Base-by-base conservation (phyloP, 345 rosid species). In the Melaleuca alternifolia region DNA sequence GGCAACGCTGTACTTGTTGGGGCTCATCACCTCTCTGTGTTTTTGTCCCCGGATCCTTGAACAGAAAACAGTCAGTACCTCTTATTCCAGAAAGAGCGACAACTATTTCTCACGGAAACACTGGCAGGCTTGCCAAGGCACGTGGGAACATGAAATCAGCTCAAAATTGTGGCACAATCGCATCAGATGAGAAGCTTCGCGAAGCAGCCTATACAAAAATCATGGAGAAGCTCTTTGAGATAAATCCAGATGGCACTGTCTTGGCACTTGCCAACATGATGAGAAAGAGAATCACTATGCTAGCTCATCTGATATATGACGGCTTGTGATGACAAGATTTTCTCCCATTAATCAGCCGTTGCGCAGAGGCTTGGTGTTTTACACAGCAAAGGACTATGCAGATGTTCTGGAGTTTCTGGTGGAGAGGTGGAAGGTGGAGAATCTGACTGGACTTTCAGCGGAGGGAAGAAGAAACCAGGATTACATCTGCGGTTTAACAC, bases 31-130 rank as follows among this genome's bases (percentile, higher is more conserved):
- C 71, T 56, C 51, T 20, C 82, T 11, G n/a, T 24, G 46, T 21
- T 85, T 18, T 48, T 59, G 86, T 84, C 37, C 51, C 86, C 96
- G 99, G 98, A 96, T 90, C 95, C 97, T 2, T 88, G 91, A 37
- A 92, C 96, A 0, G 98, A 95, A 90, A 96, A 97, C 89, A 96
- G 89, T 44, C 98, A 98, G 2, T 96, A 95, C 89, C 95, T 93
- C 50, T 96, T 96, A 11, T 95, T 94, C 99, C 96, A 91, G 99
- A 97, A 88, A 92, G 98, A 89, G 98, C 98, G 16, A 96, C 99
- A 21, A 94, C 93, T 85, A 87, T 97, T 89, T 97, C 98, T 79
- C 99, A 97, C 23, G 96, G 99, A 59, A 97, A 97, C 91, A 97
- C 98, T 7, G 96, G 98, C 15, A 91, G 95, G 41, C 96, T 77